Percentiles rank a stretch among this genome's conserved stretches.
These are phyloP conservation scores for Debaryomyces sp. DNA, from an alignment of 1,139 yeast species.

Conservation along the genomic window DNA sequence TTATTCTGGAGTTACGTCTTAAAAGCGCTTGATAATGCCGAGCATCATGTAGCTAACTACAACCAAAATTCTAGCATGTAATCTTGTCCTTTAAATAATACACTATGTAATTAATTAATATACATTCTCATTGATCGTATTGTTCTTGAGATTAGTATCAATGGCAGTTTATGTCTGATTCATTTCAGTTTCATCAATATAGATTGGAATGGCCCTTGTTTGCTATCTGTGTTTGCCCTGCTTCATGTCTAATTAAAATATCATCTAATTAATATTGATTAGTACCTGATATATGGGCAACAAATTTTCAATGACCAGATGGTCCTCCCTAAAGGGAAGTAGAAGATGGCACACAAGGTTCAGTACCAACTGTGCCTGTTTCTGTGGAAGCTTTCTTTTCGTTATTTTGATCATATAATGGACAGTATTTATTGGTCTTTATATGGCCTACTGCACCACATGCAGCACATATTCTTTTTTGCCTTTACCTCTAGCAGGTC, in stretches of 20 bases:
- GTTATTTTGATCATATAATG: too few species aligned
- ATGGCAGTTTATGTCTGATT: background rate
- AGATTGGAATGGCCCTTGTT: background rate
- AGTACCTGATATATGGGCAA: too few species aligned
- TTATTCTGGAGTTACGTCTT: slow-evolving; percentile 57
- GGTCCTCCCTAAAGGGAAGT: background rate
- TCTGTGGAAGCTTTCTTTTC: background rate
- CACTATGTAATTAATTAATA: background rate
- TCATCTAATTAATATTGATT: background rate
- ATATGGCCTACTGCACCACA: too few species aligned
- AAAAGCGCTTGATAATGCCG: slow-evolving; percentile 38
- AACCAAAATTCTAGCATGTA: background rate
- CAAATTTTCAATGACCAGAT: background rate
- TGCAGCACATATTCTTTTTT: too few species aligned
- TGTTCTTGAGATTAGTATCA: background rate
- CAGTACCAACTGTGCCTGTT: background rate
- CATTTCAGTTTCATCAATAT: background rate
- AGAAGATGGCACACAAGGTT: background rate
- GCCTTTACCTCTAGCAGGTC: too few species aligned
- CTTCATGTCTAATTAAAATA: too few species aligned
- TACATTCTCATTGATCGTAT: background rate
- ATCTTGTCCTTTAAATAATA: background rate
- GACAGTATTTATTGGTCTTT: too few species aligned
- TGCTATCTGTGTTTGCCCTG: too few species aligned
- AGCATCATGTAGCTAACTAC: slow-evolving; percentile 7